These are phyloP conservation scores for Paracamarosporium sp. DNA, from an alignment of 2,329 filamentous ascomycete species.

Conservation along the genomic window DNA sequence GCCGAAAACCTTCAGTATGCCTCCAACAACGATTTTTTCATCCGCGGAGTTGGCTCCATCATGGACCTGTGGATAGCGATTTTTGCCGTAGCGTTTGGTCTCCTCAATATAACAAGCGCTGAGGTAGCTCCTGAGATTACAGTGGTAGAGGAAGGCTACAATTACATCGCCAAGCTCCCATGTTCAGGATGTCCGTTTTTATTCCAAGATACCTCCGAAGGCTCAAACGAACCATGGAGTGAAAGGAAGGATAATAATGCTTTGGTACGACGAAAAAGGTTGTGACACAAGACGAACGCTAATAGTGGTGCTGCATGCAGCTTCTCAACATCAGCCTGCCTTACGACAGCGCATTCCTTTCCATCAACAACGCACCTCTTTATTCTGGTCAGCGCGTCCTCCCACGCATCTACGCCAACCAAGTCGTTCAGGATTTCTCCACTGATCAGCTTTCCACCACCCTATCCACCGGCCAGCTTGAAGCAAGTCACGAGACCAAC, in stretches of 20 bases:
- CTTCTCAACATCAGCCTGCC: conserved; percentile 41
- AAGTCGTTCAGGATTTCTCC: conserved; percentile 33
- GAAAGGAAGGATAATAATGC: conserved; percentile 34
- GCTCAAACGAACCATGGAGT: conserved; percentile 31
- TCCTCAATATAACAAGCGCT: conserved; percentile 12
- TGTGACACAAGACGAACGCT: background rate
- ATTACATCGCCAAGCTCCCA: conserved; percentile 40
- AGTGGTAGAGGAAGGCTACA: conserved; percentile 37
- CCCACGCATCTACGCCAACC: conserved; percentile 35
- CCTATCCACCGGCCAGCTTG: conserved; percentile 27
- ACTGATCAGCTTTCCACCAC: conserved; percentile 18
- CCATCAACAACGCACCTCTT: conserved; percentile 34
- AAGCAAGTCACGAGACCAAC: conserved; percentile 24
- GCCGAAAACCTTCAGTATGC: background rate
- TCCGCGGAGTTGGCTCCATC: background rate
- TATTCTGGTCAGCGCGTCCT: conserved; percentile 22
- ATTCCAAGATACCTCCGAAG: conserved; percentile 36
- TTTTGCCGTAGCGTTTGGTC: conserved; percentile 7
- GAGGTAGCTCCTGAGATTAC: conserved; percentile 39
- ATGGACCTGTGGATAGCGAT: conserved; percentile 24
- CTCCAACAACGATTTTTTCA: background rate
- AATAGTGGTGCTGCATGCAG: conserved; percentile 24
- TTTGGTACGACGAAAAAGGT: conserved; percentile 19
- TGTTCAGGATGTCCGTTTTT: conserved; percentile 42
- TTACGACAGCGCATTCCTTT: conserved; percentile 29